Percentiles rank a stretch among this genome's conserved stretches.
Evolutionary conservation across 345 rosid genomes (phyloP).

Genomic region (Pugionium dolabratum): DNA sequence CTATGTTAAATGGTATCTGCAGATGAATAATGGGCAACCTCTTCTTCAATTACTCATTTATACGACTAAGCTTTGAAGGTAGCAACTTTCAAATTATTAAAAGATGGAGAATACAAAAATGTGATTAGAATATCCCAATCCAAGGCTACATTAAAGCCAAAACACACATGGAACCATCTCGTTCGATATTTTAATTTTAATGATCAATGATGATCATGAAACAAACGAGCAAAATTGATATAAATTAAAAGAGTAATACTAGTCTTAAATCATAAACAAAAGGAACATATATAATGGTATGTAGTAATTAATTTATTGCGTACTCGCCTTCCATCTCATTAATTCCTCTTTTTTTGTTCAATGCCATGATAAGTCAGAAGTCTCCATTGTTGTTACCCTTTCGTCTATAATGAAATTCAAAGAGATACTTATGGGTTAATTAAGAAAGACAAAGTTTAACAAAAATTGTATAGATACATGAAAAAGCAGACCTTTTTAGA

Average conservation of each 20-base stretch:
- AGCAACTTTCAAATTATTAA: background rate
- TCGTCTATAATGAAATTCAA: constrained; percentile 22
- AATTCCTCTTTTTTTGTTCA: constrained; percentile 13
- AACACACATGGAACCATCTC: constrained; percentile 23
- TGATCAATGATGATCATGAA: constrained; percentile 12
- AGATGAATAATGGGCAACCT: constrained; percentile 23
- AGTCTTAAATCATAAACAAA: constrained; percentile 20
- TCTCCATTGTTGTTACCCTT: constrained; percentile 28
- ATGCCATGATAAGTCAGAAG: constrained; percentile 11
- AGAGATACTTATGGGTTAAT: background rate
- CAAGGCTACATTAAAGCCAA: constrained; percentile 13
- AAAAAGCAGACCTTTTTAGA: constrained; percentile 30
- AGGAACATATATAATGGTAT: constrained; percentile 2
- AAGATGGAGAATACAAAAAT: background rate
- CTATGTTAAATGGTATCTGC: constrained; percentile 18
- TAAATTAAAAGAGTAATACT: constrained; percentile 1
- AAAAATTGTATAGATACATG: background rate
- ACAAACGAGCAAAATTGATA: constrained; percentile 29
- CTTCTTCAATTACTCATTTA: constrained; percentile 19
- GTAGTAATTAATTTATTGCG: background rate
- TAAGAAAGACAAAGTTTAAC: background rate
- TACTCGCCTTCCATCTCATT: constrained; percentile 24
- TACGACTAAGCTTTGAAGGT: constrained; percentile 9
- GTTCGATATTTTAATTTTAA: constrained; percentile 15
- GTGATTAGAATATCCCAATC: constrained; percentile 25